Base-by-base conservation (phyloP, 1,139 yeast species). In the Hansenula lynferdii region DNA sequence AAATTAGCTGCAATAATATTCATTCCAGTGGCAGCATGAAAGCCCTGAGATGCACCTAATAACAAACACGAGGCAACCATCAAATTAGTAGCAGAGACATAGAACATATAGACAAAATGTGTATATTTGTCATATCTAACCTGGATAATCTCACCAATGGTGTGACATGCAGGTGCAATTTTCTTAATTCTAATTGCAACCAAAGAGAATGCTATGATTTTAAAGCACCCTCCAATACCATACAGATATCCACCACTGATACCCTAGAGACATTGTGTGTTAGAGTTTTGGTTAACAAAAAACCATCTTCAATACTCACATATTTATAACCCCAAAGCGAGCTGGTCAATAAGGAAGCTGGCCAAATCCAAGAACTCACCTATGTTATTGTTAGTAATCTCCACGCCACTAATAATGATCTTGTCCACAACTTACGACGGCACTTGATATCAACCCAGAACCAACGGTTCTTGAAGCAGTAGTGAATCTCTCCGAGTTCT, bases 121-220 rank as follows among this genome's bases (percentile, higher is more conserved):
- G 62, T 57, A 6, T 61, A 61, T 26, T 57, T 61, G 30, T 82
- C 81, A 49, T 73, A 77, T 40, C 84, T 58, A 4, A 71, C 68
- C 46, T 61, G 67, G 43, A 75, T 64, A 38, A 75, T 71, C 54
- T 76, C 82, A 48, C 74, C 68, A 48, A 73, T 69, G 1, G 80
- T 75, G 52, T 76, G 81, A 20, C 80, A 79, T 34, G 69, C 69
- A 1, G 82, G 81, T 16, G 80, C 79, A 42, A 70, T 64, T 54
- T 70, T 70, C 56, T 75, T 76, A 31, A 77, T 75, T 53, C 74
- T 74, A 40, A 76, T 68, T 27, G 81, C 82, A 43, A 74, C 56
- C 45, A 72, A 68, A 8, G 77, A 66, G 53, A 75, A 75, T 35
- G 72, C 62, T 8, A 72, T 64, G 42, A 75, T 72, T 49, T 75